These are phyloP conservation scores for Acanthamoeba polyphaga DNA, from an alignment of 208 protist species.

Conservation along the genomic window DNA sequence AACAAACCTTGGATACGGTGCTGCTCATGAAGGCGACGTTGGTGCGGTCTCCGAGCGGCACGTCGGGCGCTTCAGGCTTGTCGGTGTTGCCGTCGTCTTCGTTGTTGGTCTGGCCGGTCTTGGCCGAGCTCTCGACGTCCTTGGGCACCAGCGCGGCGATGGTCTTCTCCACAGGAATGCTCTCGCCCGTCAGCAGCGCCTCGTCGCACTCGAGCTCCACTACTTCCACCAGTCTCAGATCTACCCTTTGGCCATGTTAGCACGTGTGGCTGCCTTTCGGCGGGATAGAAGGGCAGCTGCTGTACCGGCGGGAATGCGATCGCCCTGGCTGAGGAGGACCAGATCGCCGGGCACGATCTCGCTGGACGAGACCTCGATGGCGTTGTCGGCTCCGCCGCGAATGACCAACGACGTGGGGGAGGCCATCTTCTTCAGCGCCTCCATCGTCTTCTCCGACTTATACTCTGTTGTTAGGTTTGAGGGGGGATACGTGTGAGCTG, in stretches of 20 bases:
- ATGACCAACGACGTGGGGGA: slow-evolving; percentile 80
- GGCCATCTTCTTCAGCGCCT: slow-evolving; percentile 85
- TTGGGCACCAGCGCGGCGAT: background rate
- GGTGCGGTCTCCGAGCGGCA: slow-evolving; percentile 9
- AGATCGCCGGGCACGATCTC: slow-evolving; percentile 96
- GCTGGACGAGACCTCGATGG: slow-evolving; percentile 65
- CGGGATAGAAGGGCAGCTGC: no score
- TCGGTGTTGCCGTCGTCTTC: background rate
- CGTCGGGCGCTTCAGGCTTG: background rate
- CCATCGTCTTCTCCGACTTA: slow-evolving; percentile 84
- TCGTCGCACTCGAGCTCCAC: slow-evolving; percentile 90
- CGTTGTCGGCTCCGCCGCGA: slow-evolving; percentile 45
- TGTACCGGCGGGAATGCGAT: slow-evolving; percentile 93
- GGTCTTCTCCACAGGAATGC: slow-evolving; percentile 86
- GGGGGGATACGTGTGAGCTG: background rate
- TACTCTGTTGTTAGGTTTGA: slow-evolving; percentile 72
- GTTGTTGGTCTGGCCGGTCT: background rate
- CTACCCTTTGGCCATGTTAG: slow-evolving; percentile 67
- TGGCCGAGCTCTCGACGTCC: background rate
- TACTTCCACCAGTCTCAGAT: slow-evolving; percentile 92
- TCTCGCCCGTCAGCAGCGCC: slow-evolving; percentile 96
- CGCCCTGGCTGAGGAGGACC: slow-evolving; percentile 94
- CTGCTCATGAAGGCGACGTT: slow-evolving; percentile 74
- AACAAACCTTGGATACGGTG: slow-evolving; percentile 19
- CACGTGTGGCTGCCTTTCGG: background rate